Evolutionary conservation across 2,329 filamentous ascomycete species (phyloP).

Genomic region (Colletotrichum magnum): DNA sequence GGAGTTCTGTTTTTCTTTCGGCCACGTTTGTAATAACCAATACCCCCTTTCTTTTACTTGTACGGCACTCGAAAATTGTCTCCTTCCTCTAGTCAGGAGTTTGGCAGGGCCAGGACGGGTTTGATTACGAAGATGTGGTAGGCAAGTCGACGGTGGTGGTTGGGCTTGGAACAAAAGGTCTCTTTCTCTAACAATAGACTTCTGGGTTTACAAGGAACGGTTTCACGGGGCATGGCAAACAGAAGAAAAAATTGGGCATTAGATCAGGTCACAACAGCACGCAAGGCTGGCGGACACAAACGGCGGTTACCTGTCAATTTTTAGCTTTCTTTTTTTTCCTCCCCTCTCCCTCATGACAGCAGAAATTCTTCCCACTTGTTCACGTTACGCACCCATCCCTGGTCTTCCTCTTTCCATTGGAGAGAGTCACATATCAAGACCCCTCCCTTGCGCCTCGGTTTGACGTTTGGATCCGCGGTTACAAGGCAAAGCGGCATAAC

Average conservation of each 20-base stretch:
- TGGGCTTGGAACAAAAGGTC: constrained; percentile 9
- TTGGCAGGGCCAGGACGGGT: constrained; percentile 1
- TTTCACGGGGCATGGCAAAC: constrained; percentile 34
- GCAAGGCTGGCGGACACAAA: constrained; percentile 32
- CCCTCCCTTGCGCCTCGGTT: constrained; percentile 2
- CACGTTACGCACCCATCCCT: background rate
- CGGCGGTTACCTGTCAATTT: constrained; percentile 36
- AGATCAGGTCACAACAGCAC: constrained; percentile 35
- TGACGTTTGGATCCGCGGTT: constrained; percentile 5
- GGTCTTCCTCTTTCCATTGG: constrained; percentile 6
- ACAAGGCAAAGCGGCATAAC: constrained; percentile 9
- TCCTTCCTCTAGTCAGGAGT: background rate
- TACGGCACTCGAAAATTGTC: background rate
- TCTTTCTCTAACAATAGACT: constrained; percentile 35
- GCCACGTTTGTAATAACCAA: constrained; percentile 16
- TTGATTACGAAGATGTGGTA: background rate
- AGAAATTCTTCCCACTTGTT: background rate
- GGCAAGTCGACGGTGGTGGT: background rate
- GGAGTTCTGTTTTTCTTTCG: constrained; percentile 27
- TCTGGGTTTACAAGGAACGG: constrained; percentile 25
- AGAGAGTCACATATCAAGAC: constrained; percentile 3
- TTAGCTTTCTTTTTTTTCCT: constrained; percentile 22
- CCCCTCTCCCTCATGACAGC: background rate
- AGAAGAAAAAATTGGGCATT: constrained; percentile 37
- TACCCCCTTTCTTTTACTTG: constrained; percentile 13